phyloP scores from a whole-genome alignment of 495 filamentous ascomycete genomes.

The Pseudomonodictys pantanalensis region DNA sequence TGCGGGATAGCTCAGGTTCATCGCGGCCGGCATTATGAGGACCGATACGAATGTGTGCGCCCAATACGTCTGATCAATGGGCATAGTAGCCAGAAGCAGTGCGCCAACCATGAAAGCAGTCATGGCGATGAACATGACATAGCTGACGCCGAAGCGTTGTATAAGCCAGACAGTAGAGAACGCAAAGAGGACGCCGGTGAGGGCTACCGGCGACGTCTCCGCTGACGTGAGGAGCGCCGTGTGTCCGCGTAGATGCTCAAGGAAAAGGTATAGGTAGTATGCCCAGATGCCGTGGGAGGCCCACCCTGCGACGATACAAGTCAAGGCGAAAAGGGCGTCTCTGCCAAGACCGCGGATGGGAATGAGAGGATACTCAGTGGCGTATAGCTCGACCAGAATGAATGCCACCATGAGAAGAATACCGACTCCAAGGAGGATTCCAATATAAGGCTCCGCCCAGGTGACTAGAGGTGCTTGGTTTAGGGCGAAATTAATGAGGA shows the following conservation, averaged over 20 bases:
- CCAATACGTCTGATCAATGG: constrained; percentile 53
- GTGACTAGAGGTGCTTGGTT: constrained; percentile 52
- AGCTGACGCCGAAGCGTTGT: constrained; percentile 40
- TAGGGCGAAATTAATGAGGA: constrained; percentile 52
- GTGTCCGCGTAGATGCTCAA: constrained; percentile 42
- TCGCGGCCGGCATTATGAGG: constrained; percentile 59
- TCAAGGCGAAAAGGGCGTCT: constrained; percentile 48
- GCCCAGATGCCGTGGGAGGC: constrained; percentile 48
- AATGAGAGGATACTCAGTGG: constrained; percentile 46
- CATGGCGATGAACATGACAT: constrained; percentile 53
- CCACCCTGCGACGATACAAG: constrained; percentile 51
- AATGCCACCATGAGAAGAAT: constrained; percentile 44
- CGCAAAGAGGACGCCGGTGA: constrained; percentile 47
- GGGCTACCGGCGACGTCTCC: constrained; percentile 44
- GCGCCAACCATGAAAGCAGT: constrained; percentile 47
- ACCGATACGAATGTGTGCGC: constrained; percentile 57
- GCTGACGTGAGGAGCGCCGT: constrained; percentile 46
- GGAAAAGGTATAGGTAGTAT: constrained; percentile 50
- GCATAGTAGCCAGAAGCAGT: constrained; percentile 47
- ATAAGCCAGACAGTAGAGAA: constrained; percentile 50
- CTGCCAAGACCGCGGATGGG: constrained; percentile 45
- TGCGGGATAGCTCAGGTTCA: constrained; percentile 62
- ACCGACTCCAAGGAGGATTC: constrained; percentile 49
- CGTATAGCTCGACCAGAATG: constrained; percentile 45
- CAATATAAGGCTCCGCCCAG: constrained; percentile 50